phyloP scores from a whole-genome alignment of 2,329 filamentous ascomycete species.

The Ambrosiella beaveri region DNA sequence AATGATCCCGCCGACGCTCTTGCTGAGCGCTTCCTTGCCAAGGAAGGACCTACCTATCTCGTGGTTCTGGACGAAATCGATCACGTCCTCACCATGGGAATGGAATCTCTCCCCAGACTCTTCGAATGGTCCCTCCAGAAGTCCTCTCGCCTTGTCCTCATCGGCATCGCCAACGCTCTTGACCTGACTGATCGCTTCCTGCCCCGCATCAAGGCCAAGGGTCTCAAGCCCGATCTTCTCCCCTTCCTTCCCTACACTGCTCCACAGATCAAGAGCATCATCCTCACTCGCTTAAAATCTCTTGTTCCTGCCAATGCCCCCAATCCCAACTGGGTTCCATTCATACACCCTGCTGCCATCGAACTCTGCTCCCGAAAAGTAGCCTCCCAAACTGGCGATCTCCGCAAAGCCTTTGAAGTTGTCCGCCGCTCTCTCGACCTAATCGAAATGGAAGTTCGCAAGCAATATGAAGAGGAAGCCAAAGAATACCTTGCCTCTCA shows the following conservation, averaged over 20 bases:
- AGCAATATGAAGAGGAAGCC: slow-evolving; percentile 49
- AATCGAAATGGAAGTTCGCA: slow-evolving; percentile 66
- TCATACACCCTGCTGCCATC: slow-evolving; percentile 85
- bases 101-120: slow-evolving; percentile 79
- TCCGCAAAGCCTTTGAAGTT: slow-evolving; percentile 91
- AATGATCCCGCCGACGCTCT: slow-evolving; percentile 23
- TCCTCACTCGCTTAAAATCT: slow-evolving; percentile 65
- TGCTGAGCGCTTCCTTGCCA: slow-evolving; percentile 9
- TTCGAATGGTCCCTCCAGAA: slow-evolving; percentile 89
- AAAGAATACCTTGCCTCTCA: slow-evolving; percentile 39
- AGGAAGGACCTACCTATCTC: slow-evolving; percentile 41
- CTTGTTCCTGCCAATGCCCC: slow-evolving; percentile 43
- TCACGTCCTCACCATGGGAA: slow-evolving; percentile 72
- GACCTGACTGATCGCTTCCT: slow-evolving; percentile 91
- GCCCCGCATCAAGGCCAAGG: slow-evolving; percentile 79
- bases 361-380: slow-evolving; percentile 91
- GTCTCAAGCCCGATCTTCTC: slow-evolving; percentile 74
- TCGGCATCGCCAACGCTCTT: slow-evolving; percentile 91
- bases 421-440: slow-evolving; percentile 78
- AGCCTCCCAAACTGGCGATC: slow-evolving; percentile 78
- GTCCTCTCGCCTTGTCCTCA: slow-evolving; percentile 60
- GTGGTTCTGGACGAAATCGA: slow-evolving; percentile 91
- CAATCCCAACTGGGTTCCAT: slow-evolving; percentile 50
- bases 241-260: slow-evolving; percentile 89
- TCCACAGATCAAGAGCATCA: slow-evolving; percentile 69